Evolutionary conservation across 163 green algal species (phyloP).

Genomic region (Coccomyxa subellipsoidea): DNA sequence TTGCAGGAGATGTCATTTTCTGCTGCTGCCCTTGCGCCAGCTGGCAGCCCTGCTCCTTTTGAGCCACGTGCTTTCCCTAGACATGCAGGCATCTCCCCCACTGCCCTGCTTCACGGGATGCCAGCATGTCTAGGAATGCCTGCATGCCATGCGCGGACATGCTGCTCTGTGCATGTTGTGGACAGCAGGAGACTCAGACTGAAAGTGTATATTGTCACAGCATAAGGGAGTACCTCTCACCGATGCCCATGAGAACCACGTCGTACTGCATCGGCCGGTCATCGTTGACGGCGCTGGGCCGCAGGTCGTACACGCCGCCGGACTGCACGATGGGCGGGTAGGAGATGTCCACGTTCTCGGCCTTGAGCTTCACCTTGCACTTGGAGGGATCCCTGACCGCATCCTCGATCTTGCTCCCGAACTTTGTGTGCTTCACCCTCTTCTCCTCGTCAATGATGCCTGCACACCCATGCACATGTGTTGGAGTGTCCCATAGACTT

Average conservation of each 20-base stretch:
- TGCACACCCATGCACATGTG: slow-evolving; percentile 25
- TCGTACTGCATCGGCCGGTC: slow-evolving; percentile 69
- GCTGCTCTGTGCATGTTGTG: too few species aligned
- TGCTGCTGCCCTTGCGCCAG: too few species aligned
- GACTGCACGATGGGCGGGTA: slow-evolving; percentile 88
- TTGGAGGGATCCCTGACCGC: slow-evolving; percentile 77
- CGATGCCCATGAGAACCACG: slow-evolving; percentile 64
- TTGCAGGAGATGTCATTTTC: too few species aligned
- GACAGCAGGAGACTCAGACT: too few species aligned
- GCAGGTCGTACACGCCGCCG: slow-evolving; percentile 82
- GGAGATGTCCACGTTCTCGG: slow-evolving; percentile 88
- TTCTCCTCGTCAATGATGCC: slow-evolving; percentile 86
- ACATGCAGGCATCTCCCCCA: too few species aligned
- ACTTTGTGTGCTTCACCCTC: slow-evolving; percentile 72
- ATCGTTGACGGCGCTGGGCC: slow-evolving; percentile 36
- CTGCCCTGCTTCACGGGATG: too few species aligned
- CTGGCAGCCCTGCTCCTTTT: too few species aligned
- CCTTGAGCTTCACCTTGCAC: slow-evolving; percentile 54
- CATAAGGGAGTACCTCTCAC: slow-evolving; percentile 70
- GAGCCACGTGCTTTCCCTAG: too few species aligned
- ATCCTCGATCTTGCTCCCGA: slow-evolving; percentile 67
- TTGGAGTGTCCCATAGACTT: too few species aligned
- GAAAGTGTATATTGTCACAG: too few species aligned
- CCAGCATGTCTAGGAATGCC: too few species aligned
- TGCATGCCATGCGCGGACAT: too few species aligned